Evolutionary conservation across 2,329 filamentous ascomycete genomes (phyloP), one percentile per base, ranked within the genome.

Genomic region (Aureobasidium sp.): DNA sequence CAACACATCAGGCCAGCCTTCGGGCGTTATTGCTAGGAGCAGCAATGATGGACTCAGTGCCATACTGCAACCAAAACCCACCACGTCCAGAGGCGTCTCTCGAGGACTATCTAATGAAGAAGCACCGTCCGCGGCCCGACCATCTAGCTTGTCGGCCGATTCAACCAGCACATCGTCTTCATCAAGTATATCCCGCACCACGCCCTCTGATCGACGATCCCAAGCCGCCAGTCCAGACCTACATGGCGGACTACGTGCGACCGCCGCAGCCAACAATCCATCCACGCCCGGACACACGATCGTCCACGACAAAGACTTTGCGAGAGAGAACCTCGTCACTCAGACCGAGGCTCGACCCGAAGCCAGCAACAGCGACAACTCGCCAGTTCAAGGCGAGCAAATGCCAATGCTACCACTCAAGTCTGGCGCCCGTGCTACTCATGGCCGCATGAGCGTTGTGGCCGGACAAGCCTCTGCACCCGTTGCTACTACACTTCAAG

Each of bases 161-260:
- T 49, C 45, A 17, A 49, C 34, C 5, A 49, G 45, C 17, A 30
- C 45, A 16, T 49, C 45, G 25, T 49, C 45, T 22, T 29, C 45
- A 12, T 38, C 34, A 19, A 49, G 45, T 30, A 38, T n/a, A 30
- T 11, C 19, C 21, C 44, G 32, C 17, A 27, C 21, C 3, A 8
- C n/a, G n/a, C 44, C 32, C 11, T 19, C 21, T 27, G 25, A 17
- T 45, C 29, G 19, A 34, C 41, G 32, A 48, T 17, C 44, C 30
- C 30, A 35, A 29, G 32, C 44, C 30, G 44, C 44, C n/a, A 48
- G 32, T 25, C 16, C 24, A 16, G 30, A 29, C 45, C 29, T 49
- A 39, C 34, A 29, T 34, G 45, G 21, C 45, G 19, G 32, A 35
- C 21, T 37, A 1, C 27, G 27, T 12, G 6, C 6, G 6, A 6